Evolutionary conservation across 2,329 filamentous ascomycete species (phyloP).

Genomic region (Daldinia sp.): DNA sequence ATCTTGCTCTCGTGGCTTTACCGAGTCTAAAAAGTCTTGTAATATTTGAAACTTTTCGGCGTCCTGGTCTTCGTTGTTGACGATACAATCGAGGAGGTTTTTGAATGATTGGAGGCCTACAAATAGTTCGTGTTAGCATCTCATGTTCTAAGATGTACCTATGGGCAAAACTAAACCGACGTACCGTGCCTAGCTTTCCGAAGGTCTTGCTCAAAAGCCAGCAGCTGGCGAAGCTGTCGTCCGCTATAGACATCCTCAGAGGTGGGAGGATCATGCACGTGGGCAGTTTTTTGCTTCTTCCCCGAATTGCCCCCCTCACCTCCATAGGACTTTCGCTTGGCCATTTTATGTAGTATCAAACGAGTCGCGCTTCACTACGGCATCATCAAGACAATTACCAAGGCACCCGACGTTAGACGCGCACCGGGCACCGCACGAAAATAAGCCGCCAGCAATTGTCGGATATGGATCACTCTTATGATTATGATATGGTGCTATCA

Average conservation of each 20-base stretch:
- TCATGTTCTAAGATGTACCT: not conserved
- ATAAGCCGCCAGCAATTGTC: not conserved
- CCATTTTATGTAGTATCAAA: conserved; percentile 35
- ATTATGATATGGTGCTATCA: not conserved
- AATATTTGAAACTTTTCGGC: conserved; percentile 66
- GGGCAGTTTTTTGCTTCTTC: conserved; percentile 62
- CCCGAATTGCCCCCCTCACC: conserved; percentile 52
- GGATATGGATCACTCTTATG: not conserved
- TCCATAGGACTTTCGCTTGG: conserved; percentile 43
- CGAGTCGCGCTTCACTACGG: conserved; percentile 20
- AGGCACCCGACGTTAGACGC: not conserved
- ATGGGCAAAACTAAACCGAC: conserved; percentile 26
- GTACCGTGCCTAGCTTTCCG: conserved; percentile 71
- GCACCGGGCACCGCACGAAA: too few species aligned
- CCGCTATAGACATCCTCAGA: conserved; percentile 69
- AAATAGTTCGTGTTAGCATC: conserved; percentile 2
- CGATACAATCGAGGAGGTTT: conserved; percentile 71
- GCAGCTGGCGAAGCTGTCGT: conserved; percentile 72
- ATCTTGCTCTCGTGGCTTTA: conserved; percentile 59
- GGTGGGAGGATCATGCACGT: conserved; percentile 62
- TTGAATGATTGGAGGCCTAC: conserved; percentile 75
- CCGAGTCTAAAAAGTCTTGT: conserved; percentile 70
- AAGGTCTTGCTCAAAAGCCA: conserved; percentile 76
- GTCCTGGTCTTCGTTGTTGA: conserved; percentile 58
- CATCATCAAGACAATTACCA: conserved; percentile 17